Evolutionary conservation across 306 rosid genomes (phyloP).

Genomic region (Sindora glabra): DNA sequence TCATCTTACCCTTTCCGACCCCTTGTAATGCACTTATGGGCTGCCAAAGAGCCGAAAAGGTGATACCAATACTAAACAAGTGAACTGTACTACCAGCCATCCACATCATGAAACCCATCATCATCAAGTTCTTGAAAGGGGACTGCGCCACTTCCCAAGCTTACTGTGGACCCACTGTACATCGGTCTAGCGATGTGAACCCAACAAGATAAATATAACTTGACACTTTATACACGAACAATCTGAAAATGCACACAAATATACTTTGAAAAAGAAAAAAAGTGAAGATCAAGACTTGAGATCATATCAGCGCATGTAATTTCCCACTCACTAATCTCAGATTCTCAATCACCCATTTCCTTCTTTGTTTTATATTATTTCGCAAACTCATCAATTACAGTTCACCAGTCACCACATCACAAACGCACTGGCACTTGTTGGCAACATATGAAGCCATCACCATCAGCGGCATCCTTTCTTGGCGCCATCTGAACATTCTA

Average conservation of each 20-base stretch:
- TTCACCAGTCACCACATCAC: too few relatives aligned
- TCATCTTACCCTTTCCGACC: slow-evolving; percentile 66
- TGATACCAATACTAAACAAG: slow-evolving; percentile 93
- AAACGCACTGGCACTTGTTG: neutral
- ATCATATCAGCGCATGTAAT: too few relatives aligned
- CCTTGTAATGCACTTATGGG: slow-evolving; percentile 91
- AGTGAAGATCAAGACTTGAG: too few relatives aligned
- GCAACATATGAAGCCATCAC: neutral
- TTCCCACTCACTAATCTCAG: too few relatives aligned
- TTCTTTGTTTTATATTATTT: too few relatives aligned
- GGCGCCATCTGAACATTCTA: neutral
- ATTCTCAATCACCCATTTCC: too few relatives aligned
- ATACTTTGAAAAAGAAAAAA: too few relatives aligned
- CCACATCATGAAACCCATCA: slow-evolving; percentile 99
- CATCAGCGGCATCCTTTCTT: neutral
- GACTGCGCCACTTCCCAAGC: slow-evolving; percentile 99
- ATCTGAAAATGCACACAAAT: too few relatives aligned
- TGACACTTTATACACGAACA: too few relatives aligned
- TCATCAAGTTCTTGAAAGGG: slow-evolving; percentile 86
- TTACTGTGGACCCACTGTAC: slow-evolving; percentile 44
- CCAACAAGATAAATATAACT: too few relatives aligned
- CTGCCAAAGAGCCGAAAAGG: slow-evolving; percentile 99
- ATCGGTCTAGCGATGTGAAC: neutral
- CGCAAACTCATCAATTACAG: too few relatives aligned
- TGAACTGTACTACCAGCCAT: slow-evolving; percentile 98